phyloP scores from a whole-genome alignment of 768 basidiomycete species.

The Lactarius vividus region DNA sequence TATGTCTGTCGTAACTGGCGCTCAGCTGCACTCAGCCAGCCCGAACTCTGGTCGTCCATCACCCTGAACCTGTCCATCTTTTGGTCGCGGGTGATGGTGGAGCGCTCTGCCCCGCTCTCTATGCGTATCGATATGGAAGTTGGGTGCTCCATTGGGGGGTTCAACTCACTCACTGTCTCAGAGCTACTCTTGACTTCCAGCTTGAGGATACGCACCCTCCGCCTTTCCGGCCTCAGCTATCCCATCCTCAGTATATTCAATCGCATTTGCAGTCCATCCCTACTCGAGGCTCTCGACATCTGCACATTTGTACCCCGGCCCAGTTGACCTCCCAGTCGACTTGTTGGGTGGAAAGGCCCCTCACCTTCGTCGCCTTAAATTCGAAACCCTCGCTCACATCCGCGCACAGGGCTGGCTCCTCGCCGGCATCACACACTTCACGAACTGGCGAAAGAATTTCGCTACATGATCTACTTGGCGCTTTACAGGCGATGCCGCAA shows the following conservation, averaged over 20 bases:
- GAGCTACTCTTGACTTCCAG: conserved; percentile 6
- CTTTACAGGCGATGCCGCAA: conserved; percentile 13
- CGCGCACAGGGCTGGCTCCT: conserved; percentile 15
- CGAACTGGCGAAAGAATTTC: conserved; percentile 1
- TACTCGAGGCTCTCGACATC: conserved; percentile 1
- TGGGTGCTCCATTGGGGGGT: too few relatives aligned
- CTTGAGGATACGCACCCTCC: conserved; percentile 8
- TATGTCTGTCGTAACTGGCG: conserved; percentile 21
- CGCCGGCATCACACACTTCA: conserved; percentile 10
- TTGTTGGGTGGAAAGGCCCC: conserved; percentile 14
- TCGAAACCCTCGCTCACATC: neutral
- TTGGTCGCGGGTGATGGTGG: conserved; percentile 19
- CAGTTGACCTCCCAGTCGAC: conserved; percentile 3
- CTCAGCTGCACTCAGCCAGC: conserved; percentile 16
- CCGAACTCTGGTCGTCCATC: conserved; percentile 19
- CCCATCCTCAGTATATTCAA: conserved; percentile 13
- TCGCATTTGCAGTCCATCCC: conserved; percentile 11
- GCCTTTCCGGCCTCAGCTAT: conserved; percentile 9
- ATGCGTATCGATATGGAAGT: neutral
- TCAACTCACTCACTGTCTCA: conserved; percentile 14
- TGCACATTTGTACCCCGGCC: neutral
- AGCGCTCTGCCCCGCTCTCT: conserved; percentile 19
- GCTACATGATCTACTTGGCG: neutral
- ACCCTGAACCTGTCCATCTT: conserved; percentile 10
- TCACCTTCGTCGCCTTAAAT: conserved; percentile 7